Evolutionary conservation across 1,284 basidiomycete species (phyloP).

Genomic region (Inonotus hispidus): DNA sequence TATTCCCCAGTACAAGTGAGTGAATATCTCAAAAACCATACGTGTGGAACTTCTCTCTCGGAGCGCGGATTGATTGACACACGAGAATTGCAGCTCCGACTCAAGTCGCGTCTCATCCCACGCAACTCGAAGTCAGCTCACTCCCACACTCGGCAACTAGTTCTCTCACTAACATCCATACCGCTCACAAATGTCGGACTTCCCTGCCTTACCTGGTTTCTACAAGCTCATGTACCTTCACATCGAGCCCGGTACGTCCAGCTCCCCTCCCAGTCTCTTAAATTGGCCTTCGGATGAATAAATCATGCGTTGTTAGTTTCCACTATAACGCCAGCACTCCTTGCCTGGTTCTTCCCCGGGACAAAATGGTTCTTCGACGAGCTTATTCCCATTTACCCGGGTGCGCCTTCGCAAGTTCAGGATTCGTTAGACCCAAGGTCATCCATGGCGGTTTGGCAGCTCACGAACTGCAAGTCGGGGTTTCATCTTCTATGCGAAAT

Average conservation of each 20-base stretch:
- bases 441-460: constrained; percentile 66
- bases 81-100: background rate
- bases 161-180: background rate
- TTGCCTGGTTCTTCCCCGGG: constrained; percentile 59
- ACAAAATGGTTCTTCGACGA: constrained; percentile 67
- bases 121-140: background rate
- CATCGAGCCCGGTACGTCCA: constrained; percentile 57
- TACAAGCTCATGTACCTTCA: constrained; percentile 66
- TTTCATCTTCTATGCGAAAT: background rate
- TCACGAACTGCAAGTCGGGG: constrained; percentile 56
- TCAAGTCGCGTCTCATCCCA: background rate
- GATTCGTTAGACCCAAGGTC: constrained; percentile 43
- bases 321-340: constrained; percentile 51
- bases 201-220: constrained; percentile 60
- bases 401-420: constrained; percentile 27
- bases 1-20: no score
- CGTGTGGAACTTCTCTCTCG: no score
- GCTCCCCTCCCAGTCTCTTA: background rate
- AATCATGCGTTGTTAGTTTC: constrained; percentile 38
- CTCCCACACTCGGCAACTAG: background rate
- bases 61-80: no score
- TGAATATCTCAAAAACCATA: no score
- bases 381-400: constrained; percentile 46
- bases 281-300: background rate
- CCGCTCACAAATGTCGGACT: constrained; percentile 32